Evolutionary conservation across 768 basidiomycete genomes (phyloP), one percentile per base, ranked within the genome.

Genomic region (Termitomyces sp.): DNA sequence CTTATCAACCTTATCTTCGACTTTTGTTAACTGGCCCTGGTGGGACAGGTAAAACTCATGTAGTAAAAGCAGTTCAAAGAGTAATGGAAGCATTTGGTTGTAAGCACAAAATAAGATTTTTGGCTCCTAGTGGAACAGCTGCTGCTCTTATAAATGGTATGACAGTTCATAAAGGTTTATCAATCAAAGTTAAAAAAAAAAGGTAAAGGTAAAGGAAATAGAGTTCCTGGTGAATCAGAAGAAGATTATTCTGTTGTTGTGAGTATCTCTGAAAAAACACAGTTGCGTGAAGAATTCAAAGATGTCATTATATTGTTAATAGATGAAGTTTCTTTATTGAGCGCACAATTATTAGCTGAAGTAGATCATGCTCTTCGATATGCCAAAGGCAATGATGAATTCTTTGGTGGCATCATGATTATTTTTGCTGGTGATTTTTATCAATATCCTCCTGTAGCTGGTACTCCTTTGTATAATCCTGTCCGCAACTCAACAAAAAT

Each of bases 381-480:
- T 66, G 70, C 70, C 1, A 68, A 74, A 58, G 65, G 61, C 2
- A 40, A 49, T 18, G 40, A 69, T 28, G n/a, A 59, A 11, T 72
- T 56, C 59, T 76, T 73, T 68, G 73, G 74, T 1, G 75, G 75
- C 0, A 55, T 75, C 1, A 62, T 58, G 1, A 20, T 76, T 0
- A 73, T 76, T 11, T 72, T 76, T 50, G 35, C 73, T 1, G 76
- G 76, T 13, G 76, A 76, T 57, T 71, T 75, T 33, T 71, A 56
- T 50, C 75, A 76, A 24, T 74, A 64, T 58, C 72, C 72, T 13
- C n/a, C n/a, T n/a, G n/a, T n/a, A n/a, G n/a, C n/a, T n/a, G n/a
- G n/a, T n/a, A n/a, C n/a, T n/a, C n/a, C n/a, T n/a, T n/a, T n/a
- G n/a, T 76, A 73, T 48, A 28, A 28, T 0, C 68, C 74, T 4